Base-by-base conservation (phyloP, 495 filamentous ascomycete genomes). In the Tuber indicum region DNA sequence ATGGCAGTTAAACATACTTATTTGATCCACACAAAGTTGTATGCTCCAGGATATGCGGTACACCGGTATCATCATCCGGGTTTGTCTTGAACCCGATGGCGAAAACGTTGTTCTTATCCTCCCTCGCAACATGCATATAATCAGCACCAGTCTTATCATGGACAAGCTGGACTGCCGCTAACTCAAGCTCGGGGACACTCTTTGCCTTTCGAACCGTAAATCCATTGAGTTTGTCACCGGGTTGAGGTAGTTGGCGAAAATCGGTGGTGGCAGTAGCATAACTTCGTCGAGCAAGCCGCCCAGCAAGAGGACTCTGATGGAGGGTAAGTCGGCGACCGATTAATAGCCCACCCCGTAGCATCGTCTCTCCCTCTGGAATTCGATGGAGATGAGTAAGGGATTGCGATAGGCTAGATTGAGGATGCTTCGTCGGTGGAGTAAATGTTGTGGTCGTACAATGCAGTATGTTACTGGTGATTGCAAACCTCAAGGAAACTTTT, bases 81-180 rank as follows among this genome's bases (percentile, higher is more conserved):
- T 98, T 99, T 5, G 96, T 99, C 89, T 97, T 97, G 89, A 98
- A 99, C 9, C 94, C 95, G 81, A 98, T 94, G 12, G 94, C 97
- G 87, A 99, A 99, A 77, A 98, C 96, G 92, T 98, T 99, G 85
- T 99, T 99, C 86, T 91, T 91, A 84, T 99, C 96, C 70, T 98
- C 93, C 75, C 94, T 88, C 0, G 92, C 96, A 78, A 99, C 90
- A 86, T 99, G 96, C 44, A 99, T 89, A 83, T 98, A 97, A 75
- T 99, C 93, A 32, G 96, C 95, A 75, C 94, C 92, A 9, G 96
- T 99, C 86, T 92, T 93, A 85, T 97, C 92, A 84, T 99, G 96
- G 76, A 90, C 90, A 79, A 98, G 87, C 76, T 96, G 92, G 52
- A 98, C 85, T 5, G 96, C 96, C 4, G 94, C 95, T 75, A 99